Evolutionary conservation across 441 rosid species (phyloP).

Genomic region (Dalechampia spathulata): DNA sequence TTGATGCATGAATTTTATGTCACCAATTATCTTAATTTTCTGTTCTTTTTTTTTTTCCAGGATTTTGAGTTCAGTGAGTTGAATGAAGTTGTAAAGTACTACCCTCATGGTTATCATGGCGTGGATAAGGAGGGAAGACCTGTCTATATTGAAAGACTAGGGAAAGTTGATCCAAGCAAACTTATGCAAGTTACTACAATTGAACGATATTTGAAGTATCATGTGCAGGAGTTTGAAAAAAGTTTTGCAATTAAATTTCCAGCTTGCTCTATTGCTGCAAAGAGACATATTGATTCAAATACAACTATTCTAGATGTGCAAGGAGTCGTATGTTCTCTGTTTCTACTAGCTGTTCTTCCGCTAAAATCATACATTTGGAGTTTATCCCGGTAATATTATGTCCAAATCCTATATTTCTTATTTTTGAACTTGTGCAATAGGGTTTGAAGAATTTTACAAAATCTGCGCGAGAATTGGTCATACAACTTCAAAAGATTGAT

Average conservation of each 20-base stretch:
- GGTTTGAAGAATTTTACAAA: conserved; percentile 81
- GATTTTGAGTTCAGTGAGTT: conserved; percentile 76
- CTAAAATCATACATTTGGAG: too few relatives aligned
- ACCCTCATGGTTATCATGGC: conserved; percentile 95
- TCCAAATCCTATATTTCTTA: too few relatives aligned
- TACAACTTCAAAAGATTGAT: conserved; percentile 79
- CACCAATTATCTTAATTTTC: neutral
- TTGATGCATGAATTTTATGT: neutral
- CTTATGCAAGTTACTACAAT: conserved; percentile 89
- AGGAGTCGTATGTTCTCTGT: conserved; percentile 60
- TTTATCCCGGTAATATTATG: too few relatives aligned
- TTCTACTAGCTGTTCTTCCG: conserved; percentile 1
- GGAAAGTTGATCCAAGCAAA: conserved; percentile 76
- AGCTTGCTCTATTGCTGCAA: conserved; percentile 86
- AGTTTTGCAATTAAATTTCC: conserved; percentile 74
- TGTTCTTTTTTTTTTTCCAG: conserved; percentile 10
- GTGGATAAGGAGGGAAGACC: conserved; percentile 97
- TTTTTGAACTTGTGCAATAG: conserved; percentile 36
- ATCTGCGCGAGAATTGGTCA: conserved; percentile 83
- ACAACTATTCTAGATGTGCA: conserved; percentile 97
- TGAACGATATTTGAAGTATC: conserved; percentile 83
- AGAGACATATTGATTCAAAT: conserved; percentile 84
- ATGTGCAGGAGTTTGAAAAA: conserved; percentile 90
- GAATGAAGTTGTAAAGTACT: conserved; percentile 62
- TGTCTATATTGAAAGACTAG: conserved; percentile 84